phyloP scores from a whole-genome alignment of 2,329 filamentous ascomycete genomes.

The Fusarium verrucosum region DNA sequence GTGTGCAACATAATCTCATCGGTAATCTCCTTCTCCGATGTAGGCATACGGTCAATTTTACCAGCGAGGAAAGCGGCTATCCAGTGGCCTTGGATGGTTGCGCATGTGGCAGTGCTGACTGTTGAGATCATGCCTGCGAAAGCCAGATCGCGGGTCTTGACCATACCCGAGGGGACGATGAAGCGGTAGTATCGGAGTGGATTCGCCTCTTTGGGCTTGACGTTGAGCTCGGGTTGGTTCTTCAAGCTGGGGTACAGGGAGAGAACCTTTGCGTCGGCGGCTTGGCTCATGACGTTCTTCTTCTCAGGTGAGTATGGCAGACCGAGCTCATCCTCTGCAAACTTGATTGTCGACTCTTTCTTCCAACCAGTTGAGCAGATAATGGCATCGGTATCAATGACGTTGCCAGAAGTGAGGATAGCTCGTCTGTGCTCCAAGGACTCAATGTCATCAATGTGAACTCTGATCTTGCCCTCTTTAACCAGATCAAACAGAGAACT shows the following conservation, averaged over 20 bases:
- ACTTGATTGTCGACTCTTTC: conserved; percentile 55
- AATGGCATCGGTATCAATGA: conserved; percentile 56
- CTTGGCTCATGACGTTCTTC: conserved; percentile 10
- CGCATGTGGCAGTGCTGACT: conserved; percentile 49
- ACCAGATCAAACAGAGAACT: conserved; percentile 62
- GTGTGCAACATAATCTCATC: conserved; percentile 70
- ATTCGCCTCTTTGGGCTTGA: conserved; percentile 30
- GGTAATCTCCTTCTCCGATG: conserved; percentile 52
- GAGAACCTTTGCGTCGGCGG: conserved; percentile 33
- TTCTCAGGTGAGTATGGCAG: conserved; percentile 20
- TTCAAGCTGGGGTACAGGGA: conserved; percentile 33
- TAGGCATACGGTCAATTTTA: conserved; percentile 51
- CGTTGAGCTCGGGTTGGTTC: conserved; percentile 33
- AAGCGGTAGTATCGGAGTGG: conserved; percentile 43
- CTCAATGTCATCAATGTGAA: conserved; percentile 59
- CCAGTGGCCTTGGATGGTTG: conserved; percentile 59
- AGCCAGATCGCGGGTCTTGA: conserved; percentile 45
- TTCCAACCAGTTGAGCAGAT: conserved; percentile 65
- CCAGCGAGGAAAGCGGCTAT: conserved; percentile 66
- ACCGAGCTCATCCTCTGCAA: conserved; percentile 41
- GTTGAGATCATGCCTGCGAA: conserved; percentile 48
- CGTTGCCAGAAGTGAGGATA: conserved; percentile 53
- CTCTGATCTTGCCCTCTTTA: conserved; percentile 55
- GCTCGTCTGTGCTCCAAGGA: conserved; percentile 52
- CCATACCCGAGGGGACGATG: conserved; percentile 36